Base-by-base conservation (phyloP, 2,329 filamentous ascomycete genomes). In the Blastomyces gilchristii region DNA sequence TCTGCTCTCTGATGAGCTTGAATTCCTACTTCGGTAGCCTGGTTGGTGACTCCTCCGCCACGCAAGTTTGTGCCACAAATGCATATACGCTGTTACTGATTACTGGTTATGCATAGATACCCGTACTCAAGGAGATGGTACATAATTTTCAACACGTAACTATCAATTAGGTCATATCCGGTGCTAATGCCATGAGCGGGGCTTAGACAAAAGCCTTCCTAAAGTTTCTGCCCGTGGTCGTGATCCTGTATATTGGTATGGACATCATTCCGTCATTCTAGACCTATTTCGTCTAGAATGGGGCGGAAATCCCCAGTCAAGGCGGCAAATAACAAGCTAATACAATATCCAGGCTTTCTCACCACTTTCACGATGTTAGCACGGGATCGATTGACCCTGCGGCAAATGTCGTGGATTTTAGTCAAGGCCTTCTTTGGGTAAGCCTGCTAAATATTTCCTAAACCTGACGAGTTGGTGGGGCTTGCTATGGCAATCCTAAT, bases 61-160 rank as follows among this genome's bases (percentile, higher is more conserved):
- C 62, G 43, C 61, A 66, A 54, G 41, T 63, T 64, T 54, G n/a
- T 37, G 11, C 39, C n/a, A 39, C 28, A 16, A n/a, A 43, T 22
- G 49, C 53, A 39, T 64, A 54, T 25, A 54, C 31, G n/a, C 62
- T 61, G 8, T 64, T 65, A 39, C 68, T 67, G 63, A 73, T 59
- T 49, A 68, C 68, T 68, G 63, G 73, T 59, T 49, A 68, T 67
- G 65, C 65, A 63, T 68, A 83, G 80, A 92, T 97, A 64, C 92
- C 91, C 0, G 95, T 92, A 67, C 81, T 97, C 60, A 94, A 94
- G 73, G 90, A 93, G 73, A 97, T 97, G 92, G 89, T 83, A 74
- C 62, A 65, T 45, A 22, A 12, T 18, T 22, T 49, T 50, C 34
- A 22, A 50, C 59, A 37, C 47, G 16, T 53, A 16, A 4, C 28